Evolutionary conservation across 495 filamentous ascomycete genomes (phyloP).

Genomic region (Penicillium cosmopolitanum): DNA sequence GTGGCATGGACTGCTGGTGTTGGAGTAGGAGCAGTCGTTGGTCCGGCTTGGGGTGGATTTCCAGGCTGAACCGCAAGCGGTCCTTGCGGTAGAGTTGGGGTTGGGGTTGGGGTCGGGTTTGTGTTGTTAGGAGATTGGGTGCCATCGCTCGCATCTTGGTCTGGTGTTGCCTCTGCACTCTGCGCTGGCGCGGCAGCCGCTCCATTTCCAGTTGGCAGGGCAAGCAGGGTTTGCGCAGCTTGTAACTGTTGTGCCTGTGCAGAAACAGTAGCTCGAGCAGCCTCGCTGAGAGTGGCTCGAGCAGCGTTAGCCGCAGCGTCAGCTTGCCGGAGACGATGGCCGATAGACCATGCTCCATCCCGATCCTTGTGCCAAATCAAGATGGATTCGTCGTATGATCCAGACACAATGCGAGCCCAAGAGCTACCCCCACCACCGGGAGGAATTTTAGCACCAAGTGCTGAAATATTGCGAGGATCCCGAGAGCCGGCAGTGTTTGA

Average conservation of each 20-base stretch:
- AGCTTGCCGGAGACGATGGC: constrained; percentile 71
- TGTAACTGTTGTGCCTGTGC: constrained; percentile 34
- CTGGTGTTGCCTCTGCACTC: not conserved
- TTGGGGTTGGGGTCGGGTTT: constrained; percentile 6
- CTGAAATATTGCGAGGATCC: constrained; percentile 74
- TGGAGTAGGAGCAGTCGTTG: constrained; percentile 6
- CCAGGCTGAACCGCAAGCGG: not conserved
- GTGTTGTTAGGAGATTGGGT: not conserved
- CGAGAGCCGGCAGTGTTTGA: constrained; percentile 75
- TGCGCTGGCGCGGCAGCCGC: not conserved
- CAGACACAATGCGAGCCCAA: constrained; percentile 89
- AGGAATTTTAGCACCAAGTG: constrained; percentile 79
- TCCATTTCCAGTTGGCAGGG: constrained; percentile 15
- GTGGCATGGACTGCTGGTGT: not conserved
- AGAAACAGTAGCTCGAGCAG: constrained; percentile 23
- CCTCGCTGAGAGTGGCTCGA: constrained; percentile 24
- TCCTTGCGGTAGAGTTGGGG: not conserved
- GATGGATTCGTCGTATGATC: constrained; percentile 93
- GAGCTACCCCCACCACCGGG: constrained; percentile 85
- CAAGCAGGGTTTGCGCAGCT: constrained; percentile 23
- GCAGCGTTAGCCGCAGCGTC: constrained; percentile 55
- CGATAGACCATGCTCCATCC: constrained; percentile 78
- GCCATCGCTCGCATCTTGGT: not conserved
- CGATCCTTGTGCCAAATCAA: constrained; percentile 89
- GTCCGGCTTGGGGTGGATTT: not conserved